A percentile compares a stretch with the other conserved stretches of the same genome.
phyloP scores from a whole-genome alignment of 1,284 basidiomycete species.

The Boletus nobilissimus region DNA sequence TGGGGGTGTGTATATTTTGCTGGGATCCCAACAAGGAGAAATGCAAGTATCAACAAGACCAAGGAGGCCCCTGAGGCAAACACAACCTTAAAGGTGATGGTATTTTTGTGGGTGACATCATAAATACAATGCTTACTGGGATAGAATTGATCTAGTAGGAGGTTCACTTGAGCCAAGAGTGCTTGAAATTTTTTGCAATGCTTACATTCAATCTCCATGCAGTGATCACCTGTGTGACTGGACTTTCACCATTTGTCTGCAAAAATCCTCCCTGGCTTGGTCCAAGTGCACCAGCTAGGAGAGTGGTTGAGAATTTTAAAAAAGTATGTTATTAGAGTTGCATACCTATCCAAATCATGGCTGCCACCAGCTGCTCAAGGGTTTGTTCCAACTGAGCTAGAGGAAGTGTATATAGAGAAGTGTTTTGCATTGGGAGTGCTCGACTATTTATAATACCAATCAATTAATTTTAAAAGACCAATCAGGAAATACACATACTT shows the following conservation, averaged over 20 bases:
- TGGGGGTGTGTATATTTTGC: not conserved
- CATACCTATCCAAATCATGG: not conserved
- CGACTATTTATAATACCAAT: not conserved
- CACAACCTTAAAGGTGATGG: not conserved
- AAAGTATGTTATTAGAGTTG: not conserved
- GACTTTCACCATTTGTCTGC: not conserved
- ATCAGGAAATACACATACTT: not conserved
- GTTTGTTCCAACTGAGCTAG: not conserved
- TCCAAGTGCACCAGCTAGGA: not conserved
- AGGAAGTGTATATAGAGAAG: not conserved
- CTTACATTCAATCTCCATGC: slow-evolving; percentile 12
- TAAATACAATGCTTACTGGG: not conserved
- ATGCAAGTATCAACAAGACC: not conserved
- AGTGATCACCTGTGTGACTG: not conserved
- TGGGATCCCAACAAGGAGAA: not conserved
- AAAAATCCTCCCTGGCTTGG: not conserved
- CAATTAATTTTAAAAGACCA: not conserved
- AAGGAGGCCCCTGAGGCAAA: not conserved
- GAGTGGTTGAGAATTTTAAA: not conserved
- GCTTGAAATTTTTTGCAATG: not conserved
- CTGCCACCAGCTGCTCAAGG: not conserved
- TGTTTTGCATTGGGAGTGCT: not conserved
- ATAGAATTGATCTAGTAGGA: not conserved
- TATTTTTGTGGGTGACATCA: not conserved
- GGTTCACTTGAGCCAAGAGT: not conserved